A percentile compares a stretch with the other conserved stretches of the same genome.
Conservation (phyloP, 768 basidiomycete species). For the Serendipita sp. region DNA sequence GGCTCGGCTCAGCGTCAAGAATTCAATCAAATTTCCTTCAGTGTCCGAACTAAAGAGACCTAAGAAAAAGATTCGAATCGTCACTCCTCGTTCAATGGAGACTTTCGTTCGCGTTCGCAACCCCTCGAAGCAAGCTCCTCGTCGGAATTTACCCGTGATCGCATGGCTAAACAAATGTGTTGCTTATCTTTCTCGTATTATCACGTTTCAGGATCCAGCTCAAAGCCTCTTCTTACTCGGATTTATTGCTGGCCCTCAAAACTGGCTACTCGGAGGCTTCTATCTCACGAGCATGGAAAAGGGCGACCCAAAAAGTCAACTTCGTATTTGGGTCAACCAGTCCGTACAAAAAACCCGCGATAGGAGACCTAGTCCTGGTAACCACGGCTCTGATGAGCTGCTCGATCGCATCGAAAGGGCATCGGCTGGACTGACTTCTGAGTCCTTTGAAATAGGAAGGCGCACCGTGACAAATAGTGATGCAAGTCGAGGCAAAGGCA, state of each 20-base stretch:
- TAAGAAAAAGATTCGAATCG: not conserved
- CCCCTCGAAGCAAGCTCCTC: not conserved
- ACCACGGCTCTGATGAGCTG: not conserved
- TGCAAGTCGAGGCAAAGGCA: not conserved
- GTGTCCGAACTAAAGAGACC: not conserved
- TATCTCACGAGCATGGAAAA: not conserved
- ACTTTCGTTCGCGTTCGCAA: no score
- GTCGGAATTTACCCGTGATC: not conserved
- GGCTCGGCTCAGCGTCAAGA: not conserved
- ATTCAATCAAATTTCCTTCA: not conserved
- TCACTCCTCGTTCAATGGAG: not conserved
- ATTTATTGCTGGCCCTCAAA: not conserved
- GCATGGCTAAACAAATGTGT: not conserved
- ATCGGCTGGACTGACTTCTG: not conserved
- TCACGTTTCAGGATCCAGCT: not conserved
- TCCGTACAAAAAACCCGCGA: not conserved
- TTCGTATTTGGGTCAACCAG: not conserved
- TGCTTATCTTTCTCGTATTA: not conserved
- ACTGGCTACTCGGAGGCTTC: not conserved
- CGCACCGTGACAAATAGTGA: not conserved
- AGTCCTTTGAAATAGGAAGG: not conserved
- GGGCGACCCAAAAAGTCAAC: not conserved
- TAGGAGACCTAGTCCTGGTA: not conserved
- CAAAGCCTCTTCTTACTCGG: not conserved
- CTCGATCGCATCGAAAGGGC: not conserved